phyloP scores from a whole-genome alignment of 164 flowering plant species.

The Warburgia ugandensis region DNA sequence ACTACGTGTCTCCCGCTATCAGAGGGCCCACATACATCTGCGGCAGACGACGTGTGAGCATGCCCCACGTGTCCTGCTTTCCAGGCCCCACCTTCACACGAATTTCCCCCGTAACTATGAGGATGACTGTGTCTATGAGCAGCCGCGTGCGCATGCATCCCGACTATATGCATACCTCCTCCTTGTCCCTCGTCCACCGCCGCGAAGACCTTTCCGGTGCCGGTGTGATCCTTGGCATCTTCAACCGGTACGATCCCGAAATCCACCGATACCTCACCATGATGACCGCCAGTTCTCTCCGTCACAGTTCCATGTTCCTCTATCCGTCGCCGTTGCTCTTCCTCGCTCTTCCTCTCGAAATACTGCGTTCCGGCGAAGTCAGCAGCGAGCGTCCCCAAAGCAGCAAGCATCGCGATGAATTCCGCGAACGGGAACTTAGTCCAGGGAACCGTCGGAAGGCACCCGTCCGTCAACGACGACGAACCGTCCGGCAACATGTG shows the following conservation, averaged over 20 bases:
- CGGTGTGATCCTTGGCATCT: conserved; percentile 20
- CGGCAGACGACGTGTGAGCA: conserved; percentile 30
- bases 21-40: conserved; percentile 11
- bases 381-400: conserved; percentile 55
- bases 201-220: conserved; percentile 38
- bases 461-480: conserved; percentile 43
- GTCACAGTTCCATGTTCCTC: neutral
- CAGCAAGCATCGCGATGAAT: conserved; percentile 76
- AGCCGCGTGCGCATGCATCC: conserved; percentile 94
- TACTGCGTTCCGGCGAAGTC: conserved; percentile 86
- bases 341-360: conserved; percentile 64
- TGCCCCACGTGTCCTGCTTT: conserved; percentile 20
- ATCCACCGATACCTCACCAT: conserved; percentile 19
- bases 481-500: conserved; percentile 84
- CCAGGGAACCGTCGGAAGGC: conserved; percentile 76
- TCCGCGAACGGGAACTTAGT: conserved; percentile 73
- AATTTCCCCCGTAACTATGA: conserved; percentile 45
- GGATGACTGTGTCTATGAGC: conserved; percentile 77
- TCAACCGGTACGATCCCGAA: conserved; percentile 14
- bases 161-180: conserved; percentile 91
- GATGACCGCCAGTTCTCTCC: neutral
- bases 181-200: conserved; percentile 77
- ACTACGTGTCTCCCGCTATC: conserved; percentile 60
- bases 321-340: conserved; percentile 2
- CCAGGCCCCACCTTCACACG: conserved; percentile 31